These are phyloP conservation scores for Nicotiana otophora DNA, from an alignment of 257 asterid genomes.

Conservation along the genomic window DNA sequence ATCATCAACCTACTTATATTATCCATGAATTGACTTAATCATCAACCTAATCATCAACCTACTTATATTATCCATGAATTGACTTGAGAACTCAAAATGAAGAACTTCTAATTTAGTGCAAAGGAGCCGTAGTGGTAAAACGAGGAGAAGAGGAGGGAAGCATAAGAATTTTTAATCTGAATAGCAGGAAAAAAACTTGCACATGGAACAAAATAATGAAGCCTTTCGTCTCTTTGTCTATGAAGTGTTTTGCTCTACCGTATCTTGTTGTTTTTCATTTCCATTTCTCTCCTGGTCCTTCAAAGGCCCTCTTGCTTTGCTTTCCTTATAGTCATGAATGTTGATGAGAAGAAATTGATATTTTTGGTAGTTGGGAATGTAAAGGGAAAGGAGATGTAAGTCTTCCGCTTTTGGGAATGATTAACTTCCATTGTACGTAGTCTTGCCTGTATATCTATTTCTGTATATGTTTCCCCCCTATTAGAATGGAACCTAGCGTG, in stretches of 20 bases:
- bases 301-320: neutral
- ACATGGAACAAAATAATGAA: neutral
- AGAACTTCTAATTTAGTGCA: neutral
- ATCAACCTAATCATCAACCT: neutral
- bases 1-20: neutral
- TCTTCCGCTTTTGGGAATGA: neutral
- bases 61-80: neutral
- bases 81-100: neutral
- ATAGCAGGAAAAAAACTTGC: neutral
- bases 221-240: neutral
- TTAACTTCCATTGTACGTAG: neutral
- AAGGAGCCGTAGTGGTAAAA: neutral
- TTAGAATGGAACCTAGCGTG: neutral
- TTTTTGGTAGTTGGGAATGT: neutral
- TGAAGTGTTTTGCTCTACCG: neutral
- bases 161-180: neutral
- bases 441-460: neutral
- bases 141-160: neutral
- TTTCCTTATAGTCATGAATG: neutral
- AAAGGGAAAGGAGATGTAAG: neutral
- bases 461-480: neutral
- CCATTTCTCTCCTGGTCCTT: slow-evolving; percentile 2
- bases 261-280: neutral
- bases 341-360: neutral
- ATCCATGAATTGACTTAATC: neutral